Evolutionary conservation across 192 early-diverging fungal species (phyloP).

Genomic region (Linnemannia schmuckeri): DNA sequence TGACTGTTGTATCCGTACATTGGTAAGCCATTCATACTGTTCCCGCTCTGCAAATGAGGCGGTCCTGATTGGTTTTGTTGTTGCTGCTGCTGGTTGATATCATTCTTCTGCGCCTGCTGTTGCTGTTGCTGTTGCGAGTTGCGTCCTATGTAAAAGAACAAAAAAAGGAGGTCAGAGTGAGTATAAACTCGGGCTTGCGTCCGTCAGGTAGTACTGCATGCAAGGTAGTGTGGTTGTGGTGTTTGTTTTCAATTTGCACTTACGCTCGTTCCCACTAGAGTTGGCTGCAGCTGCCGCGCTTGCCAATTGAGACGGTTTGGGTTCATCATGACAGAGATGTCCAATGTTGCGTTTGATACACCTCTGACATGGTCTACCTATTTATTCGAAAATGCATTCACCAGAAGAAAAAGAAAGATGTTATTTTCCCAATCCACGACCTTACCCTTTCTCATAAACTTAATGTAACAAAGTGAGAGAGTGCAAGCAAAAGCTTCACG

Average conservation of each 20-base stretch:
- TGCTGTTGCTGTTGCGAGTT: conserved; percentile 17
- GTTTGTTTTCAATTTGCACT: neutral
- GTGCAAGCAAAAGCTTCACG: neutral
- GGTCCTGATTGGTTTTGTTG: conserved; percentile 26
- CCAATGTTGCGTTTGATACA: conserved; percentile 96
- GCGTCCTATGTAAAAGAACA: neutral
- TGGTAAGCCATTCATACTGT: conserved; percentile 1
- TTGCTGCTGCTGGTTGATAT: conserved; percentile 18
- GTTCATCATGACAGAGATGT: conserved; percentile 92
- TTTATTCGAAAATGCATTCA: neutral
- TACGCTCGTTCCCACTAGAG: conserved; percentile 4
- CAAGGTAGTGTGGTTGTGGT: no score
- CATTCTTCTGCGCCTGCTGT: conserved; percentile 7
- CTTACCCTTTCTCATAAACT: neutral
- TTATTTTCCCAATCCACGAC: neutral
- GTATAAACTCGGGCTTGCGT: no score
- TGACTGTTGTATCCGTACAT: conserved; percentile 43
- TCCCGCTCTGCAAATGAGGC: conserved; percentile 9
- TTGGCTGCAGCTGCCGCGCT: conserved; percentile 13
- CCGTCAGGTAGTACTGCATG: no score
- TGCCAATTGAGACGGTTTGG: conserved; percentile 61
- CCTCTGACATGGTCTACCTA: conserved; percentile 91
- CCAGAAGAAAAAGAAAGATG: neutral
- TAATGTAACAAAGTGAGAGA: neutral
- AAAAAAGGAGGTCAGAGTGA: neutral